These are phyloP conservation scores for Plasmodium gallinaceum DNA, from an alignment of 169 alveolate species.

Conservation along the genomic window DNA sequence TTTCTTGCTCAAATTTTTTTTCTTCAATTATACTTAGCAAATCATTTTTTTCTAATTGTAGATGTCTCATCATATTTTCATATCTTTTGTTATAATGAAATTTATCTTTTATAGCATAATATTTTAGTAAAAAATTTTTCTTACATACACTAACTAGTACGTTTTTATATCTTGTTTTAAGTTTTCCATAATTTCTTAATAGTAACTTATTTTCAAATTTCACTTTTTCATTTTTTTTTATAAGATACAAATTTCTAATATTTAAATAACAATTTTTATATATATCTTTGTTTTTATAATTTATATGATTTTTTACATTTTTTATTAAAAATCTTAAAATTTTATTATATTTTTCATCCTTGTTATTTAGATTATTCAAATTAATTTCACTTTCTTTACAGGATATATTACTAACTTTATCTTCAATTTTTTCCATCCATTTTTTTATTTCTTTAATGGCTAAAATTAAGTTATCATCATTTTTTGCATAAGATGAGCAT, in stretches of 20 bases:
- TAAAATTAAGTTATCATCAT: slow-evolving; percentile 34
- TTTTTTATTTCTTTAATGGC: slow-evolving; percentile 65
- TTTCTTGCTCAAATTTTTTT: slow-evolving; percentile 53
- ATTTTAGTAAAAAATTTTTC: slow-evolving; percentile 38
- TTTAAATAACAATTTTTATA: slow-evolving; percentile 49
- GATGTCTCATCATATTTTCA: slow-evolving; percentile 72
- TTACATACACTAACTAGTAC: slow-evolving; percentile 54
- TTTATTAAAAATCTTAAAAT: slow-evolving; percentile 40
- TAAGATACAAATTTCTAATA: slow-evolving; percentile 39
- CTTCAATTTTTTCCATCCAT: slow-evolving; percentile 75
- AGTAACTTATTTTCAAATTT: slow-evolving; percentile 56
- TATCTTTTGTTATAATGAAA: slow-evolving; percentile 42
- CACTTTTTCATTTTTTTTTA: slow-evolving; percentile 57
- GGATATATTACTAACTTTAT: slow-evolving; percentile 57
- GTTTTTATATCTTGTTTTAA: slow-evolving; percentile 40
- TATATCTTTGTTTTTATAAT: slow-evolving; percentile 20
- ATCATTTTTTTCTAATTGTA: slow-evolving; percentile 59
- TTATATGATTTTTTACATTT: slow-evolving; percentile 48
- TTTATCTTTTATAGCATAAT: slow-evolving; percentile 35
- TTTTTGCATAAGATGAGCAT: slow-evolving; percentile 38
- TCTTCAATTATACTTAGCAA: slow-evolving; percentile 42
- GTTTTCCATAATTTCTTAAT: slow-evolving; percentile 18
- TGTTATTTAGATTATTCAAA: background rate
- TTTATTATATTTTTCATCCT: slow-evolving; percentile 20
- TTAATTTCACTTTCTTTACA: slow-evolving; percentile 34